These are phyloP conservation scores for Pestalotiopsis fici DNA, from an alignment of 2,329 filamentous ascomycete species.

Conservation along the genomic window DNA sequence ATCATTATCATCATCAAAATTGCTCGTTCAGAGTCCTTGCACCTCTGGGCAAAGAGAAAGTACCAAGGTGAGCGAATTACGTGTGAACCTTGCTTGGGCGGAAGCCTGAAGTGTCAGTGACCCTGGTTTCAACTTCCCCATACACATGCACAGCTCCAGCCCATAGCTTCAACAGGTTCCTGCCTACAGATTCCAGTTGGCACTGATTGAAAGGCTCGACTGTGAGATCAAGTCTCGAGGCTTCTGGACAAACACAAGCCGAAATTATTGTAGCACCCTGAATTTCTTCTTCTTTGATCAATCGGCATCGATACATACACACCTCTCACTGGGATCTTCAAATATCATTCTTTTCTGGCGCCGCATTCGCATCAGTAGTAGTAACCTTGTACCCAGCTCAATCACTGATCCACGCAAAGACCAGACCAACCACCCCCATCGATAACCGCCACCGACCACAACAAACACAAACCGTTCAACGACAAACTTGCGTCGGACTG, in stretches of 20 bases:
- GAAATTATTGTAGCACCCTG: background rate
- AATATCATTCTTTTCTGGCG: background rate
- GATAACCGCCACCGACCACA: background rate
- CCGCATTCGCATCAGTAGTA: background rate
- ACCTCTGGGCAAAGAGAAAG: background rate
- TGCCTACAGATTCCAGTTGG: background rate
- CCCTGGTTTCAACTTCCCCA: background rate
- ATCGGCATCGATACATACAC: background rate
- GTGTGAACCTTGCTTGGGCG: background rate
- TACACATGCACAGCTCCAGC: background rate
- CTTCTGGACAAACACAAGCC: background rate
- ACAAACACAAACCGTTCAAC: background rate
- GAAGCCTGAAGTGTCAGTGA: background rate
- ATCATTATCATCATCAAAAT: background rate
- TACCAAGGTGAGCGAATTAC: background rate
- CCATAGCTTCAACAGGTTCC: background rate
- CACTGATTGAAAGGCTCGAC: background rate
- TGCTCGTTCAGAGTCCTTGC: background rate
- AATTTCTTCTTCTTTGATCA: background rate
- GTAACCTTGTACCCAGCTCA: background rate
- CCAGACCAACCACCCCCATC: background rate
- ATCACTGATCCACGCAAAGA: background rate
- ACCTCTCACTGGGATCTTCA: background rate
- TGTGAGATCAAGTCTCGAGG: background rate
- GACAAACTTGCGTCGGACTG: background rate